Base-by-base conservation (phyloP, 1,139 yeast genomes). In the Geotrichum phurueaensis region DNA sequence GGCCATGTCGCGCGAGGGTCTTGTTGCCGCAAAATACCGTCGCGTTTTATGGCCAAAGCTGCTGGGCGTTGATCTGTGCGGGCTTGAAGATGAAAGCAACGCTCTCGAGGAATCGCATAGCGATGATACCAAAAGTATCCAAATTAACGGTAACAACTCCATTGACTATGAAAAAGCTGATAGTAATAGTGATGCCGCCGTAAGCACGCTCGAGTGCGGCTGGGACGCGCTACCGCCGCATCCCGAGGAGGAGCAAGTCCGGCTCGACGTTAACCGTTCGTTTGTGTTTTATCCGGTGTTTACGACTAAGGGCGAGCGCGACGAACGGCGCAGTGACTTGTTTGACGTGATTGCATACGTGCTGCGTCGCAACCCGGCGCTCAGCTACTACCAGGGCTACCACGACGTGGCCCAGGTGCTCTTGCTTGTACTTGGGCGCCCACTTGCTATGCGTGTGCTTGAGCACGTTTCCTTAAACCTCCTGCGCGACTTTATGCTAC, bases 361-460 rank as follows among this genome's bases (percentile, higher is more conserved):
- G 1, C 76, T 94, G 27, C 73, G 90, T 39, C 79, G 78, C 39
- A 78, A 86, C 67, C 92, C 92, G 0, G 68, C 73, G 10, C 76
- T 92, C 53, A 78, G 83, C 62, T 94, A 94, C 72, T 94, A 90
- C 71, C 99, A 94, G 73, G 99, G 99, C 0, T 90, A 82, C 70
- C 98, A 94, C 73, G 98, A 94, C 69, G 78, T 92, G 47, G 92
- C 91, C 1, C 81, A 89, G 57, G 79, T 88, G 10, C 76, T 89
- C n/a, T 75, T 87, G 23, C 68, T 86, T 23, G 81, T 86, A 0
- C 83, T 83, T 67, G 76, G 74, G 15, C 70, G 69, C n/a, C 69
- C 70, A n/a, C 61, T 53, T 23, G 62, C 59, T 7, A 50, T 66
- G 29, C 66, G 86, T 0, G 79, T 80, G 31, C 74, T 91, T 59